Evolutionary conservation across 108 stramenopile genomes (phyloP), one percentile per base, ranked within the genome.

Genomic region (Nitzschia inconspicua): DNA sequence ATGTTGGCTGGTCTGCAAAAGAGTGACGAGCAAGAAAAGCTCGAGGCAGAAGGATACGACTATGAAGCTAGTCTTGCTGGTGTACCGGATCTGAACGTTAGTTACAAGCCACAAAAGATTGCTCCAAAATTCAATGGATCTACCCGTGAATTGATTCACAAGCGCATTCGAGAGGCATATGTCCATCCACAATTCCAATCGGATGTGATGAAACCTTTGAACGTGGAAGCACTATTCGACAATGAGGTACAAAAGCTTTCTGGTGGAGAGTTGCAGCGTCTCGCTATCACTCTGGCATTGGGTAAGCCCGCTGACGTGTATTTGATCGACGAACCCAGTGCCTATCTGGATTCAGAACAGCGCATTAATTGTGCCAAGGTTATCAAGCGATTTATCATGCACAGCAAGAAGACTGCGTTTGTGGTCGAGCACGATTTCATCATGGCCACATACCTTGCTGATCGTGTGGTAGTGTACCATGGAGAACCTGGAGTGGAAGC

Each of bases 61-160:
- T 90, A 93, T 51, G 85, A 82, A 63, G 96, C 90, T 8, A 70
- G 84, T n/a, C 57, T 63, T 22, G 91, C 94, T 18, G 96, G 96
- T 29, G 94, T 85, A 44, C 97, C 97, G 1, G 88, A 95, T 47
- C 78, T 99, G 25, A 94, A 94, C 63, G 97, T 99, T 24, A 86
- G 88, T 23, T 98, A 98, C 96, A 99, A 99, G 70, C 99, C 97
- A 4, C 99, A 99, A 79, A 98, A 99, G 80, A 98, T 99, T 63
- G 86, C 90, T 29, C 99, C 97, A 22, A 95, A 95, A 55, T 96
- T 95, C 73, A 68, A 95, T 56, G 97, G 97, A 47, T 96, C 96
- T 3, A 97, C 98, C 5, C 90, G 96, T 9, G 88, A 96, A 42
- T 85, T 99, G 13, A 75, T 99, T 41, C 95, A 97, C 91, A 96